A percentile compares a stretch with the other conserved stretches of the same genome.
These are phyloP conservation scores for Moesziomyces sp. DNA, from an alignment of 1,284 basidiomycete species.

Conservation along the genomic window DNA sequence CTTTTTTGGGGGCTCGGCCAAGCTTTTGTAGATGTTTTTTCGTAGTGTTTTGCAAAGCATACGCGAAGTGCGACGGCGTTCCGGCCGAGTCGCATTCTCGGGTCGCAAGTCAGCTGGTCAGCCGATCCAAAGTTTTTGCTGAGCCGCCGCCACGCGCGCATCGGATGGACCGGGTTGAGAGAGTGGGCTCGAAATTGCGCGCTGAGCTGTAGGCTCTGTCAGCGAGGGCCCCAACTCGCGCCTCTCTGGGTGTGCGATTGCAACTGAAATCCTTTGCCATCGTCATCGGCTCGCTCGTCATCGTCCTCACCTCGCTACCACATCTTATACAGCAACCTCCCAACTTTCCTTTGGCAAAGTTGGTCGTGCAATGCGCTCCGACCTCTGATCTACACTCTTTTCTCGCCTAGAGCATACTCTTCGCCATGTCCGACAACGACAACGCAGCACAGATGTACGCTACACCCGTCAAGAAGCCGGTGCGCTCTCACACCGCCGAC, in stretches of 20 bases:
- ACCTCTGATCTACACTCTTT: constrained; percentile 4
- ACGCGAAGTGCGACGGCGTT: background rate
- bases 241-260: constrained; percentile 4
- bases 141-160: constrained; percentile 14
- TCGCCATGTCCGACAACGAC: constrained; percentile 18
- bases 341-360: background rate
- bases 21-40: constrained; percentile 21
- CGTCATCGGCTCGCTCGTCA: background rate
- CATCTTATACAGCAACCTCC: background rate
- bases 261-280: background rate
- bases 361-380: constrained; percentile 10
- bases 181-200: background rate
- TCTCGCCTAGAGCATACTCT: background rate
- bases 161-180: constrained; percentile 14
- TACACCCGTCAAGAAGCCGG: constrained; percentile 26
- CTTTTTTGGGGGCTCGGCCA: background rate
- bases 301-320: constrained; percentile 1
- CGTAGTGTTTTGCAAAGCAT: background rate
- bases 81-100: constrained; percentile 20
- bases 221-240: background rate
- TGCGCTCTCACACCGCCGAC: constrained; percentile 32
- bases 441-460: constrained; percentile 33
- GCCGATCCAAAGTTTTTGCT: constrained; percentile 15
- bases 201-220: too few species aligned
- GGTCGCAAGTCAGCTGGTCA: too few species aligned